Evolutionary conservation across 495 filamentous ascomycete genomes (phyloP).

Genomic region (Xylaria bambusicola): DNA sequence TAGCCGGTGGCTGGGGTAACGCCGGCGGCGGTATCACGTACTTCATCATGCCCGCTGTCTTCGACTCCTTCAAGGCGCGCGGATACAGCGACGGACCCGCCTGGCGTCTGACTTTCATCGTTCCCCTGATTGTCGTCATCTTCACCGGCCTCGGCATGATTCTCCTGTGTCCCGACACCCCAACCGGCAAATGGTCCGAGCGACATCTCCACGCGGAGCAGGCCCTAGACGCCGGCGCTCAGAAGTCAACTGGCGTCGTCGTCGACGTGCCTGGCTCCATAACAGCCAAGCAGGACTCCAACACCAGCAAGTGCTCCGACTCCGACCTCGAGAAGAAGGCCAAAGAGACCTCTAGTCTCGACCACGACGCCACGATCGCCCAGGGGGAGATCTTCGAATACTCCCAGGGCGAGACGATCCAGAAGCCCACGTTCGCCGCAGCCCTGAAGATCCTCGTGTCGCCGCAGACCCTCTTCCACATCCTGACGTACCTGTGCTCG

Average conservation of each 20-base stretch:
- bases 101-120: conserved; percentile 83
- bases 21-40: conserved; percentile 85
- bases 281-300: conserved; percentile 50
- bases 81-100: conserved; percentile 66
- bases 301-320: conserved; percentile 29
- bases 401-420: conserved; percentile 63
- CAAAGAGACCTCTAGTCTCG: too few species aligned
- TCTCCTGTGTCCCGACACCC: conserved; percentile 78
- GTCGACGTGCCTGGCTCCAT: conserved; percentile 59
- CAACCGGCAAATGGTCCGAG: conserved; percentile 80
- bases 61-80: conserved; percentile 70
- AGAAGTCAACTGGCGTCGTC: conserved; percentile 27
- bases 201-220: conserved; percentile 56
- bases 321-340: conserved; percentile 45
- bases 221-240: conserved; percentile 44
- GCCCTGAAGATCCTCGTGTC: conserved; percentile 60
- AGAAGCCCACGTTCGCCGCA: conserved; percentile 65
- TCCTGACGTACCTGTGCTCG: conserved; percentile 77
- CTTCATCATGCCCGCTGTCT: conserved; percentile 94
- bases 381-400: conserved; percentile 59
- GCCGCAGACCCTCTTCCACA: conserved; percentile 66
- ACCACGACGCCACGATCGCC: conserved; percentile 39
- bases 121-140: conserved; percentile 78
- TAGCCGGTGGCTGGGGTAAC: conserved; percentile 87
- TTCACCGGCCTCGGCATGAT: conserved; percentile 67